Conservation (phyloP, 2,329 filamentous ascomycete genomes). For the Calonectria crousiana region DNA sequence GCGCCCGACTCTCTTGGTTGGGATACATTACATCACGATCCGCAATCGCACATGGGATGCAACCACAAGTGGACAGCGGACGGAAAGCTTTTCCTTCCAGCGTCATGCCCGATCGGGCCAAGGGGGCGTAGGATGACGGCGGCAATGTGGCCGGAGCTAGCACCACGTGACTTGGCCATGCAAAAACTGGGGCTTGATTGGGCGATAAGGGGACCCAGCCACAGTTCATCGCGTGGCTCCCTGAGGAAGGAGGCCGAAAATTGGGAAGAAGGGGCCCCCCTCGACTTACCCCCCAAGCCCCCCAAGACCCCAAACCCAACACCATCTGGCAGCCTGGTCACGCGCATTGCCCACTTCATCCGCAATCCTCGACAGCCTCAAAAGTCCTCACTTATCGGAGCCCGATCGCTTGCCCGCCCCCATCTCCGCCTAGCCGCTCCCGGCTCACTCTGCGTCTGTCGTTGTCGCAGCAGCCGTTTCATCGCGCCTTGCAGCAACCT, state of each 20-base stretch:
- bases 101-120: slow-evolving; percentile 28
- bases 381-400: slow-evolving; percentile 44
- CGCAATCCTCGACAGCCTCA: slow-evolving; percentile 48
- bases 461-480: slow-evolving; percentile 30
- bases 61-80: slow-evolving; percentile 24
- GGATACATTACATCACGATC: slow-evolving; percentile 17
- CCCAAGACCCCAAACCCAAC: slow-evolving; percentile 45
- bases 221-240: slow-evolving; percentile 39
- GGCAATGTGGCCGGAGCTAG: slow-evolving; percentile 33
- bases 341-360: slow-evolving; percentile 53
- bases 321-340: slow-evolving; percentile 51
- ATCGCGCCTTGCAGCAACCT: slow-evolving; percentile 32
- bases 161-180: slow-evolving; percentile 26
- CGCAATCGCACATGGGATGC: slow-evolving; percentile 10
- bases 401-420: slow-evolving; percentile 34
- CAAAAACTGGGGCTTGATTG: slow-evolving; percentile 26
- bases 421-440: slow-evolving; percentile 35
- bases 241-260: slow-evolving; percentile 23
- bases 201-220: slow-evolving; percentile 35
- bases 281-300: slow-evolving; percentile 31
- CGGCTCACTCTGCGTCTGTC: slow-evolving; percentile 27
- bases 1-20: background rate
- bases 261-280: slow-evolving; percentile 35
- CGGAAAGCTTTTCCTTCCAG: slow-evolving; percentile 28
- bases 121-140: slow-evolving; percentile 22